Evolutionary conservation across 805 yeast species (phyloP), one percentile per base, ranked within the genome.

Genomic region (Candida verbasci): DNA sequence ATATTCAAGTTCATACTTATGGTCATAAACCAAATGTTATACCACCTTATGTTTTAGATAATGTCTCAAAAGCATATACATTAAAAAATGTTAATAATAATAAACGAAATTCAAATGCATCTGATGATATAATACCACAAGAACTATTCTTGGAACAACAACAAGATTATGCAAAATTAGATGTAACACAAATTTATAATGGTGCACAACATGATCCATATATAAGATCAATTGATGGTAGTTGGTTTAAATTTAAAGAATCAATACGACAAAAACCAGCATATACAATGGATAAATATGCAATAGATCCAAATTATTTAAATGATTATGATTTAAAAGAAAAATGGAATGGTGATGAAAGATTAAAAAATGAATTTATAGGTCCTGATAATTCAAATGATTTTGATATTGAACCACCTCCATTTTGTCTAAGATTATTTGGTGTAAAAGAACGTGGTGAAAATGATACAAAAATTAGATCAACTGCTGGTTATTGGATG

Each of bases 341-440:
- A 1, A 60, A 69, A 15, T 85, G 93, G 93, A 80, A 80, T 24
- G 94, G 94, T 26, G 86, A 73, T 39, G 74, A 74, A 38, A 58
- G 88, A 41, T 62, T 85, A 42, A 70, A 72, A 38, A 64, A 60
- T 31, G 45, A 50, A 7, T 29, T 46, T 32, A 43, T 46, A 5
- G 24, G 25, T 9, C 17, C 9, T 10, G 31, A 24, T n/a, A 20
- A 20, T 20, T 20, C 22, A 20, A 20, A 9, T 34, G 16, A 7
- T 11, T 7, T 14, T 3, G 8, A 9, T 6, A 29, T n/a, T 25
- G 28, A 37, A 35, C 37, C 43, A 38, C 32, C 35, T 6, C 17
- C 21, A 16, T 9, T 34, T 9, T 17, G 29, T 10, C 18, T 26
- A 3, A 9, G 35, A 10, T 31, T 38, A 8, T 29, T 30, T 8